These are phyloP conservation scores for Starmerella apis DNA, from an alignment of 805 yeast genomes.

Conservation along the genomic window DNA sequence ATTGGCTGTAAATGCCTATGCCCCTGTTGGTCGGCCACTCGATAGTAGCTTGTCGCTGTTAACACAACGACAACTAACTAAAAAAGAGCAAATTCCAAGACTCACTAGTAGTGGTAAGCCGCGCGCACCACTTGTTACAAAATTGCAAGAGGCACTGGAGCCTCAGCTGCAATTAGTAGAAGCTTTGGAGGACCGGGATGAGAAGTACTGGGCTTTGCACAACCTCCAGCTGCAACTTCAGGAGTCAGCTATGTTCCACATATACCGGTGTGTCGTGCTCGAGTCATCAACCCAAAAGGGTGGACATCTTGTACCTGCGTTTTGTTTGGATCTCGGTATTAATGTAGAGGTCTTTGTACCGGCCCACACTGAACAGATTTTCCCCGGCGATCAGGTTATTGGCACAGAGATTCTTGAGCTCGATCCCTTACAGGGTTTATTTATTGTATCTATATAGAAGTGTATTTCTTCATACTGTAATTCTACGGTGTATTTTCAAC, in stretches of 20 bases:
- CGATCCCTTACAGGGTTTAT: slow-evolving; percentile 35
- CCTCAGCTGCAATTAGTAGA: slow-evolving; percentile 14
- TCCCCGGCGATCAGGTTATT: slow-evolving; percentile 34
- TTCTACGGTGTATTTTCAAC: no score
- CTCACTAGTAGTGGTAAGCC: slow-evolving; percentile 6
- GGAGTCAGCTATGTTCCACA: slow-evolving; percentile 16
- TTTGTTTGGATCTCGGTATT: slow-evolving; percentile 40
- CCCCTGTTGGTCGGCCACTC: slow-evolving; percentile 21
- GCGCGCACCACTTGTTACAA: slow-evolving; percentile 10
- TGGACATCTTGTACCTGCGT: slow-evolving; percentile 34
- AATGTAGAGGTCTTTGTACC: slow-evolving; percentile 35
- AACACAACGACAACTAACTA: slow-evolving; percentile 16
- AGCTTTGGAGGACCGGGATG: slow-evolving; percentile 11
- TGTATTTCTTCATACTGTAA: no score
- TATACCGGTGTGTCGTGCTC: slow-evolving; percentile 40
- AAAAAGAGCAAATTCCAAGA: not conserved
- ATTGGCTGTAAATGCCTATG: slow-evolving; percentile 16
- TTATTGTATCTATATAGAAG: slow-evolving; percentile 34
- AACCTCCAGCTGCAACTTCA: slow-evolving; percentile 14
- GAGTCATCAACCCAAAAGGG: slow-evolving; percentile 25
- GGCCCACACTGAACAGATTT: slow-evolving; percentile 19
- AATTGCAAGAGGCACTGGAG: slow-evolving; percentile 7
- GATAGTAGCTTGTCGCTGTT: slow-evolving; percentile 23
- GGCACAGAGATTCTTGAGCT: slow-evolving; percentile 40
- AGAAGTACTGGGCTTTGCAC: slow-evolving; percentile 6